phyloP scores from a whole-genome alignment of 2,329 filamentous ascomycete genomes.

The Thelonectria rubi region DNA sequence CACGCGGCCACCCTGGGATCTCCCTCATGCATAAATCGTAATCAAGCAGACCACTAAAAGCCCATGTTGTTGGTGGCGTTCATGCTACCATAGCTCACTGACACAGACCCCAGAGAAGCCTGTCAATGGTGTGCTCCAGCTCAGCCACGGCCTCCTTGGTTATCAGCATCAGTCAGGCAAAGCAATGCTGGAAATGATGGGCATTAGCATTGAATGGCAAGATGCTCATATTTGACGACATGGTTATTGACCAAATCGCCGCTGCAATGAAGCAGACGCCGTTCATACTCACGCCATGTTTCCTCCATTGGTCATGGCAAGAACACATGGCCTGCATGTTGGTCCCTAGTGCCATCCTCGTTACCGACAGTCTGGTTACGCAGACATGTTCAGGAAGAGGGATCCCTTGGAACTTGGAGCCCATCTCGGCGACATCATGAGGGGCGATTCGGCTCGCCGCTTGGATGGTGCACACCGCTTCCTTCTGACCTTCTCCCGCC shows the following conservation, averaged over 20 bases:
- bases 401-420: neutral
- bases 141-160: neutral
- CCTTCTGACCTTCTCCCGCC: neutral
- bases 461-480: neutral
- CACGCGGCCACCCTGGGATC: neutral
- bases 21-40: neutral
- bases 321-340: slow-evolving; percentile 19
- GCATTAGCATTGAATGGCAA: neutral
- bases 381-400: neutral
- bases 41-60: neutral
- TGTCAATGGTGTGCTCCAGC: neutral
- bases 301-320: neutral
- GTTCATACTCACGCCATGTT: neutral
- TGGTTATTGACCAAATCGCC: neutral
- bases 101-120: neutral
- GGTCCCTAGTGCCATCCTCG: slow-evolving; percentile 11
- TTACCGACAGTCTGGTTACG: slow-evolving; percentile 16
- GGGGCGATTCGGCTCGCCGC: neutral
- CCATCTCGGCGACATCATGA: neutral
- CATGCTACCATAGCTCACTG: neutral
- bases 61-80: neutral
- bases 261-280: neutral
- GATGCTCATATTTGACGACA: neutral
- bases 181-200: neutral
- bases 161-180: neutral